These are phyloP conservation scores for Vitrella brassicaformis DNA, from an alignment of 73 alveolate genomes.

Conservation along the genomic window DNA sequence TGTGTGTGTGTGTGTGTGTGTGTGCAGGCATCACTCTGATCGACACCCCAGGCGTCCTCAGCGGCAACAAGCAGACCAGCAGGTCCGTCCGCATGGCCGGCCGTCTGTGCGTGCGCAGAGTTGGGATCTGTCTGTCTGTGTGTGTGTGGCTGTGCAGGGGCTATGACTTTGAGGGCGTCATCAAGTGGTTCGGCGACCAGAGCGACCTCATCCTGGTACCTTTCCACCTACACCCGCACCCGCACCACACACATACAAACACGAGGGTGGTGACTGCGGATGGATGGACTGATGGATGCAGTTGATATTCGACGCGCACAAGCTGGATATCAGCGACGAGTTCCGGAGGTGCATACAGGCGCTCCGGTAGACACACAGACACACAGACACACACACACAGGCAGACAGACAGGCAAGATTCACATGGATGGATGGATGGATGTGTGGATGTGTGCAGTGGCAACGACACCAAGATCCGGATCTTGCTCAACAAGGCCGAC, in stretches of 20 bases:
- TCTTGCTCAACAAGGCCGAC: constrained; percentile 38
- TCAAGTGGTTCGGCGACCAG: constrained; percentile 25
- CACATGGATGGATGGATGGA: background rate
- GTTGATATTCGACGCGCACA: constrained; percentile 28
- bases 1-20: background rate
- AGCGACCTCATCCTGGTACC: constrained; percentile 25
- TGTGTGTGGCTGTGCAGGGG: constrained; percentile 25
- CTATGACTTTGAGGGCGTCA: constrained; percentile 30
- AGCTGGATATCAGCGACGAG: constrained; percentile 30
- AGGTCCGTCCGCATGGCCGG: constrained; percentile 22
- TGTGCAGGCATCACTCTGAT: constrained; percentile 15
- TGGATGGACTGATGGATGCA: background rate
- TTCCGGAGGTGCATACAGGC: constrained; percentile 34
- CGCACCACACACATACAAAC: background rate
- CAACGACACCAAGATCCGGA: constrained; percentile 28
- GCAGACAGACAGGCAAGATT: background rate
- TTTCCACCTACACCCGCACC: constrained; percentile 13
- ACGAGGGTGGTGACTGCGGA: background rate
- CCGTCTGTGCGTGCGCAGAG: background rate
- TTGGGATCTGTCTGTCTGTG: background rate
- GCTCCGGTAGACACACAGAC: no score
- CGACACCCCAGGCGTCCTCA: constrained; percentile 38
- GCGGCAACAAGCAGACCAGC: constrained; percentile 28
- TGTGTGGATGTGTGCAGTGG: constrained; percentile 3
- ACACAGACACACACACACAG: background rate